Evolutionary conservation across 2,329 filamentous ascomycete species (phyloP), one percentile per base, ranked within the genome.

Genomic region (Cladorrhinum sp.): DNA sequence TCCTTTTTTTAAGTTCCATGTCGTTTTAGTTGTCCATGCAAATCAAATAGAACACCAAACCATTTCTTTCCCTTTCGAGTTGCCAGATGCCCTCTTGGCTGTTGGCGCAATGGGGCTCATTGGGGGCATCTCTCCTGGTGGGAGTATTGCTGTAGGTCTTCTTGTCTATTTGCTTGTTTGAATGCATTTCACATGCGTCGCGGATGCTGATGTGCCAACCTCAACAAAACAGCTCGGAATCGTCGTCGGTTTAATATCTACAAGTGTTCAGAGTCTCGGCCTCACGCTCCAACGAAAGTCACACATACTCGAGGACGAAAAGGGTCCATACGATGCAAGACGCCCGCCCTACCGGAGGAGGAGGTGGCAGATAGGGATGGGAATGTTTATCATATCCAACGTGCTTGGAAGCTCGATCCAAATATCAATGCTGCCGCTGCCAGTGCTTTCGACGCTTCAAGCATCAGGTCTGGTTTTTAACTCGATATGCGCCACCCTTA

Each of bases 391-490:
- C 67, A 82, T 96, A 67, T 91, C 95, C 64, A 99, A 99, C 74
- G 83, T 99, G 59, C 82, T 98, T 59, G 95, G 95, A 62, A 97
- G 93, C 77, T 94, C 92, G 39, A 95, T 99, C 62, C 95, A 99
- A 77, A 98, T 99, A 73, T 97, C 95, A 28, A 97, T 94, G 0
- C 82, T 99, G 50, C 95, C 95, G 16, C 81, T 99, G 21, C 95
- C 95, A 20, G 92, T 99, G 5, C 84, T 99, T 33, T 98, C 94
- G 60, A 97, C 95, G 1, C 80, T 99, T 39, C 95, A 99, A 78
- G 94, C 94, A 18, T 96, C 94, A 2, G 95, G 95, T 50, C 83
- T 99, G 59, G 95, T 99, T 64, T 99, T 99, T 82, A 99, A 99
- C 80, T 96, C 94, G 60, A 92, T 98, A 75, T 96, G 96, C 81